These are phyloP conservation scores for Penicillium paxilli DNA, from an alignment of 495 filamentous ascomycete species.

Conservation along the genomic window DNA sequence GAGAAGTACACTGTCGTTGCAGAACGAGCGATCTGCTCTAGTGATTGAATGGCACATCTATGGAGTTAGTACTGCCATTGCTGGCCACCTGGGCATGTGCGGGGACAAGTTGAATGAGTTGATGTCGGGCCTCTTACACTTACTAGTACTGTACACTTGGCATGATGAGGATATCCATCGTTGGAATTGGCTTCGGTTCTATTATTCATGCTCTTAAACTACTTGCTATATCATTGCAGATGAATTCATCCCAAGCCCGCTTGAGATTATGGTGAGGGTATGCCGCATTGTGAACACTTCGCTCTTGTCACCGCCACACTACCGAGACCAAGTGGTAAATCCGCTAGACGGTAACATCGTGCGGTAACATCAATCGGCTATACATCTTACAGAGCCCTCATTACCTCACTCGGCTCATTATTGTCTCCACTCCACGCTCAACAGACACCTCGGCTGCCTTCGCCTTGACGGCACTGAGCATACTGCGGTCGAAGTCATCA, in stretches of 20 bases:
- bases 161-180: neutral
- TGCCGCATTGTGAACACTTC: too few relatives aligned
- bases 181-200: constrained; percentile 4
- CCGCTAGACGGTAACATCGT: too few relatives aligned
- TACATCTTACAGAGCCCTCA: neutral
- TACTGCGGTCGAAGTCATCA: constrained; percentile 90
- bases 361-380: neutral
- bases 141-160: neutral
- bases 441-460: constrained; percentile 81
- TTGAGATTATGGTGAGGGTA: constrained; percentile 5
- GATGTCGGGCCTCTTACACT: too few relatives aligned
- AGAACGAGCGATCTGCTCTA: constrained; percentile 22
- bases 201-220: constrained; percentile 9
- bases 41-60: too few relatives aligned
- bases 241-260: constrained; percentile 27
- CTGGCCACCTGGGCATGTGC: too few relatives aligned
- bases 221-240: constrained; percentile 9
- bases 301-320: too few relatives aligned
- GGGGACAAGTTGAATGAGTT: too few relatives aligned
- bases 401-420: constrained; percentile 87
- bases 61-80: too few relatives aligned
- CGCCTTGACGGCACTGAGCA: constrained; percentile 84
- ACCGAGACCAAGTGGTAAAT: too few relatives aligned
- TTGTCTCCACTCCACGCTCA: constrained; percentile 76
- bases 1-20: constrained; percentile 46